A percentile compares a stretch with the other conserved stretches of the same genome.
Conservation (phyloP, 2,329 filamentous ascomycete species). For the Fusarium oligoseptatum region DNA sequence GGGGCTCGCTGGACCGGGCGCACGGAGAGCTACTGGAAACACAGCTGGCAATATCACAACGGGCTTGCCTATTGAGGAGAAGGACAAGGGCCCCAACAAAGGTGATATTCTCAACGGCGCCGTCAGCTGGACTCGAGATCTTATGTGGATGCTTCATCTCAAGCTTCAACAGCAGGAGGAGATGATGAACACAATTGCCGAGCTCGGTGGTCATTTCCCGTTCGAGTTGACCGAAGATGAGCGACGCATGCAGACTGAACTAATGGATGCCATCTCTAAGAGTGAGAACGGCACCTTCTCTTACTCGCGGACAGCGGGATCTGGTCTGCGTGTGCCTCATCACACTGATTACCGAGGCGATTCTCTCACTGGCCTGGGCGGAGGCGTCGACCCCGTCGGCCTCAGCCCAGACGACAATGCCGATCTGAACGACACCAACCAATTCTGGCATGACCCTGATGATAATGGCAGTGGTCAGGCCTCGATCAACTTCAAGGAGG, state of each 20-base stretch:
- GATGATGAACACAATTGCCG: conserved; percentile 79
- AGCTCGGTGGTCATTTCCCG: conserved; percentile 80
- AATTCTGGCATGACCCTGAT: conserved; percentile 77
- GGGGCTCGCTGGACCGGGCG: conserved; percentile 85
- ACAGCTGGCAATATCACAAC: conserved; percentile 87
- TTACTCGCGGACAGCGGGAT: conserved; percentile 87
- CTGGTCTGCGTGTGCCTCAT: conserved; percentile 89
- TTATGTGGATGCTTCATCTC: conserved; percentile 96
- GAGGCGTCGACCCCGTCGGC: conserved; percentile 53
- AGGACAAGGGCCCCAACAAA: conserved; percentile 99
- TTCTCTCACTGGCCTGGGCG: conserved; percentile 66
- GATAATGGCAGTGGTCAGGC: conserved; percentile 78
- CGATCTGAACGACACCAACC: conserved; percentile 65
- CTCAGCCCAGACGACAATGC: conserved; percentile 58
- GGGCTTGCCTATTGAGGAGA: conserved; percentile 92
- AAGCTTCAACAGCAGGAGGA: conserved; percentile 93
- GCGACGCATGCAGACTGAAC: conserved; percentile 93
- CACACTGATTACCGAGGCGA: conserved; percentile 94
- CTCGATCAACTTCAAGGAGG: conserved; percentile 86
- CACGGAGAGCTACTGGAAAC: conserved; percentile 81
- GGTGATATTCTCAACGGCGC: conserved; percentile 98
- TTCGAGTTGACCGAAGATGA: conserved; percentile 92
- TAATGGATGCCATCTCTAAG: conserved; percentile 87
- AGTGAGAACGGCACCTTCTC: conserved; percentile 81
- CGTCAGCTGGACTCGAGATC: conserved; percentile 95